phyloP scores from a whole-genome alignment of 2,329 filamentous ascomycete species.

The Talaromyces sp. region DNA sequence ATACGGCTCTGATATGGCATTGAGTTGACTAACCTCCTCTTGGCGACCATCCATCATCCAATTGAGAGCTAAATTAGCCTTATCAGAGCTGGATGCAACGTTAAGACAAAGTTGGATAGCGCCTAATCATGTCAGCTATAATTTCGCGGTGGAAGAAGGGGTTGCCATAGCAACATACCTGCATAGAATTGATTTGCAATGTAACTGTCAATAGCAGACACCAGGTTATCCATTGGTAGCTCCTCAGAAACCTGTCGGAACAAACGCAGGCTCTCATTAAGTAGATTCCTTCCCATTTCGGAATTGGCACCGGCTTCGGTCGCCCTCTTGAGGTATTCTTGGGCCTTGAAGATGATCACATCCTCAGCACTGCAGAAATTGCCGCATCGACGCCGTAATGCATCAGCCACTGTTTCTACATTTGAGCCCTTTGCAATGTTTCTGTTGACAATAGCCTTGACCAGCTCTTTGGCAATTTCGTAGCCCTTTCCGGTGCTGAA shows the following conservation, averaged over 20 bases:
- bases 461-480: conserved; percentile 86
- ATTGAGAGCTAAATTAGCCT: conserved; percentile 75
- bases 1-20: background rate
- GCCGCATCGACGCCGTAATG: conserved; percentile 84
- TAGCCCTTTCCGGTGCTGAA: conserved; percentile 77
- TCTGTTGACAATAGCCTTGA: conserved; percentile 96
- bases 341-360: conserved; percentile 96
- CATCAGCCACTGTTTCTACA: conserved; percentile 94
- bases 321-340: conserved; percentile 87
- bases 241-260: conserved; percentile 86
- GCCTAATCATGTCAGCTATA: conserved; percentile 38
- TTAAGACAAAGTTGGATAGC: conserved; percentile 82
- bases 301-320: conserved; percentile 71
- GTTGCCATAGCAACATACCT: conserved; percentile 38
- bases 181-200: conserved; percentile 82
- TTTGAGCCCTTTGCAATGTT: conserved; percentile 97
- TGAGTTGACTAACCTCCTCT: conserved; percentile 42
- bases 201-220: conserved; percentile 74
- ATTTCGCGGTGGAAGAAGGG: background rate
- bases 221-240: conserved; percentile 74
- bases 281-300: conserved; percentile 70
- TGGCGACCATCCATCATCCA: conserved; percentile 86
- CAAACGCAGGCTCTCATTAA: conserved; percentile 83
- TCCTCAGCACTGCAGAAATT: conserved; percentile 98
- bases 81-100: conserved; percentile 80